Conservation (phyloP, 495 filamentous ascomycete species). For the Lasiosphaeria hispida region DNA sequence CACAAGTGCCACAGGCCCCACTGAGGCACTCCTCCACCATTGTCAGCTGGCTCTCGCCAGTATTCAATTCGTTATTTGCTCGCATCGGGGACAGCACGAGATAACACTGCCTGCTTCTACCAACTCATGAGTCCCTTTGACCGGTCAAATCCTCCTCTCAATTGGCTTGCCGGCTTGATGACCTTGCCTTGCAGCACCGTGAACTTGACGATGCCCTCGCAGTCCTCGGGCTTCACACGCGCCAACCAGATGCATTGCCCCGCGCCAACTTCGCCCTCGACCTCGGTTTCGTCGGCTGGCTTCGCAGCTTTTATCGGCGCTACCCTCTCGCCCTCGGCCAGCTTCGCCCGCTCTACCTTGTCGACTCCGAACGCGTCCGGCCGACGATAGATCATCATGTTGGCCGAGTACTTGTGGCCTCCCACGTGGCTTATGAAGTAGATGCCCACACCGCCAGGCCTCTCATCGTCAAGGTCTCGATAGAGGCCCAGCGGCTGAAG, state of each 20-base stretch:
- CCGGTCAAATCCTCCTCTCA: slow-evolving; percentile 89
- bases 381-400: slow-evolving; percentile 84
- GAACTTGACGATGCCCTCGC: slow-evolving; percentile 86
- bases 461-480: slow-evolving; percentile 80
- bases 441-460: slow-evolving; percentile 86
- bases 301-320: slow-evolving; percentile 14
- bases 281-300: slow-evolving; percentile 23
- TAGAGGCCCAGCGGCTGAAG: slow-evolving; percentile 79
- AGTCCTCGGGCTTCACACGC: slow-evolving; percentile 83
- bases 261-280: slow-evolving; percentile 55
- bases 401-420: slow-evolving; percentile 90
- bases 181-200: slow-evolving; percentile 93
- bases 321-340: slow-evolving; percentile 28
- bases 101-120: slow-evolving; percentile 41
- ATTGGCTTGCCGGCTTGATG: slow-evolving; percentile 77
- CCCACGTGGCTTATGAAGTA: slow-evolving; percentile 97
- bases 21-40: not conserved
- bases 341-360: slow-evolving; percentile 35
- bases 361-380: slow-evolving; percentile 59
- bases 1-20: not conserved
- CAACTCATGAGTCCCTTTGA: slow-evolving; percentile 78
- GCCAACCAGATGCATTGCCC: slow-evolving; percentile 94
- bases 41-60: not conserved
- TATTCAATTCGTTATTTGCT: not conserved
- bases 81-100: not conserved